Evolutionary conservation across 2,329 filamentous ascomycete species (phyloP).

Genomic region (Coniella vitis): DNA sequence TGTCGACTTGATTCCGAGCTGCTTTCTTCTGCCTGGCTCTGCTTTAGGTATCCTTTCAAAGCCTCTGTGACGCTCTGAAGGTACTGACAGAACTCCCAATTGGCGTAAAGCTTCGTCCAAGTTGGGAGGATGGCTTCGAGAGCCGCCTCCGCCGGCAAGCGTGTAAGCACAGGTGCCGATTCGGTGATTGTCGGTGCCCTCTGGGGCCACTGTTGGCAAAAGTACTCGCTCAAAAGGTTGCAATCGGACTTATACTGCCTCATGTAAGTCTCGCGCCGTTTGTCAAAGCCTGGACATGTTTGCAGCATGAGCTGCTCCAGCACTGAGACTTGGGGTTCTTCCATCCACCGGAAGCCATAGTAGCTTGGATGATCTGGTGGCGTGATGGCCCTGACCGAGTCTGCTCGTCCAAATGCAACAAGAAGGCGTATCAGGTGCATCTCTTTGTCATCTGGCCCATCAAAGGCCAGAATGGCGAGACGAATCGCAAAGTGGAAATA

Average conservation of each 20-base stretch:
- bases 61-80: constrained; percentile 35
- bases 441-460: background rate
- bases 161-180: constrained; percentile 20
- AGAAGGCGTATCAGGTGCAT: background rate
- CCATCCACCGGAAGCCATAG: background rate
- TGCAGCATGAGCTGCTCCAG: background rate
- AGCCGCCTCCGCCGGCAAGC: constrained; percentile 32
- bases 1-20: background rate
- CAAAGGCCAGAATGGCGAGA: background rate
- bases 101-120: constrained; percentile 43
- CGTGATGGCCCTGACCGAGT: background rate
- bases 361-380: constrained; percentile 3
- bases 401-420: constrained; percentile 1
- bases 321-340: background rate
- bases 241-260: background rate
- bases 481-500: constrained; percentile 4
- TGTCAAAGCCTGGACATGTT: background rate
- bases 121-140: constrained; percentile 33
- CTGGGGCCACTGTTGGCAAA: constrained; percentile 41
- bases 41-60: constrained; percentile 21
- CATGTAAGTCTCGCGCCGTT: background rate
- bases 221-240: constrained; percentile 28
- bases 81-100: constrained; percentile 38
- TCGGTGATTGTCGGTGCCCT: constrained; percentile 24
- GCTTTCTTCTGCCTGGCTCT: background rate